These are phyloP conservation scores for Ophiosphaerella narmari DNA, from an alignment of 2,329 filamentous ascomycete genomes.

Conservation along the genomic window DNA sequence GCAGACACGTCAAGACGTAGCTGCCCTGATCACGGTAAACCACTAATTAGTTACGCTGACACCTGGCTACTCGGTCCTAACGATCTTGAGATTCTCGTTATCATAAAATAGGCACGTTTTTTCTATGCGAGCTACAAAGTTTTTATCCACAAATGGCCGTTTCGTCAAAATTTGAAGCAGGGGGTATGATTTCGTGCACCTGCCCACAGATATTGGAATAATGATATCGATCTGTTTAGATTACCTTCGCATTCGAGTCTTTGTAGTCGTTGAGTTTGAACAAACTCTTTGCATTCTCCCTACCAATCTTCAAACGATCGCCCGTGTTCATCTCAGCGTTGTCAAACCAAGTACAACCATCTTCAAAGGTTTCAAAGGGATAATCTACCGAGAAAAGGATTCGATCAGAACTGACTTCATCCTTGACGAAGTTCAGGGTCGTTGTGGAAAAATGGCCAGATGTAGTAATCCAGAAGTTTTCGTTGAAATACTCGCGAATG, in stretches of 20 bases:
- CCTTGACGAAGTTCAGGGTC: constrained; percentile 56
- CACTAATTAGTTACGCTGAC: no score
- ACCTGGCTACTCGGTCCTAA: no score
- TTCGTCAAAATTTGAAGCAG: no score
- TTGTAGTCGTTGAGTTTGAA: constrained; percentile 38
- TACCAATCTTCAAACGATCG: constrained; percentile 49
- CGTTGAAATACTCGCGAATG: constrained; percentile 57
- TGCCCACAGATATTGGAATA: no score
- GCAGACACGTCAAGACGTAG: no score
- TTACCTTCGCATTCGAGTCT: constrained; percentile 24
- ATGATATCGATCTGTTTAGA: constrained; percentile 2
- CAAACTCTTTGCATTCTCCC: constrained; percentile 53
- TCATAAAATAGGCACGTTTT: no score
- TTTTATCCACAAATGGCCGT: no score
- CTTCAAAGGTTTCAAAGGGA: constrained; percentile 53
- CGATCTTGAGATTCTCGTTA: no score
- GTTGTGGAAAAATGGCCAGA: constrained; percentile 61
- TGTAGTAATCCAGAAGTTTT: constrained; percentile 63
- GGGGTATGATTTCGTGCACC: no score
- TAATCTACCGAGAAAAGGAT: constrained; percentile 61
- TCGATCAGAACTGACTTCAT: constrained; percentile 55
- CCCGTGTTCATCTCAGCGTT: constrained; percentile 44
- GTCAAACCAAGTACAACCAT: constrained; percentile 53
- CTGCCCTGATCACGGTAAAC: no score
- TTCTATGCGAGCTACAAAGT: no score